Evolutionary conservation across 1,139 yeast genomes (phyloP), one percentile per base, ranked within the genome.

Genomic region (Lodderomyces orthopsilosis): DNA sequence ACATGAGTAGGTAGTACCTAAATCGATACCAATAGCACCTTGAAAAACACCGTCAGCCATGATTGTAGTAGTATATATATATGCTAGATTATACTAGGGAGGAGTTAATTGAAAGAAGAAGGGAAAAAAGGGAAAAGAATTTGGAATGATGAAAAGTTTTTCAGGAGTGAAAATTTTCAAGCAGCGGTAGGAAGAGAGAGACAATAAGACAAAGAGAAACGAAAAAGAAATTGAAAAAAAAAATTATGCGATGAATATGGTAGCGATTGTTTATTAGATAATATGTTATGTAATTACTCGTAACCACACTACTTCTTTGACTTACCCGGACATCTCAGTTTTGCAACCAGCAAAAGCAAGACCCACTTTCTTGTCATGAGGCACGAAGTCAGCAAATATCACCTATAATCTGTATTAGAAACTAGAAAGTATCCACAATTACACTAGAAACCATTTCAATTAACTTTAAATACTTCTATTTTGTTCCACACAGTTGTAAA

Each of bases 21-120:
- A 85, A 85, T 89, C 96, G 89, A 91, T 91, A 81, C 98, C 98
- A 79, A 91, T 90, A 79, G 98, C 98, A 84, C 96, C 96, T 84
- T 91, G 95, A 87, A 87, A 91, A 80, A 91, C 95, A 86, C 96
- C 96, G 84, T 91, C 97, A 84, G 91, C 88, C 91, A 85, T 85
- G 71, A 71, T 47, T 53, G 45, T 49, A 32, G 43, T 43, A 42
- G 46, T 48, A 43, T 48, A 27, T 21, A 18, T 40, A 40, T 37
- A 48, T n/a, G n/a, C n/a, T n/a, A n/a, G n/a, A 46, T 49, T 48
- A 48, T 42, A 24, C 43, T 45, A 45, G 46, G 43, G 47, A 51
- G 47, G 42, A 49, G 38, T 30, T 24, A 37, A 38, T 17, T 24
- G 32, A n/a, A n/a, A 13, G 14, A n/a, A 2, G 19, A 36, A 47